These are phyloP conservation scores for Ophiostoma sp. DNA, from an alignment of 2,329 filamentous ascomycete genomes.

Conservation along the genomic window DNA sequence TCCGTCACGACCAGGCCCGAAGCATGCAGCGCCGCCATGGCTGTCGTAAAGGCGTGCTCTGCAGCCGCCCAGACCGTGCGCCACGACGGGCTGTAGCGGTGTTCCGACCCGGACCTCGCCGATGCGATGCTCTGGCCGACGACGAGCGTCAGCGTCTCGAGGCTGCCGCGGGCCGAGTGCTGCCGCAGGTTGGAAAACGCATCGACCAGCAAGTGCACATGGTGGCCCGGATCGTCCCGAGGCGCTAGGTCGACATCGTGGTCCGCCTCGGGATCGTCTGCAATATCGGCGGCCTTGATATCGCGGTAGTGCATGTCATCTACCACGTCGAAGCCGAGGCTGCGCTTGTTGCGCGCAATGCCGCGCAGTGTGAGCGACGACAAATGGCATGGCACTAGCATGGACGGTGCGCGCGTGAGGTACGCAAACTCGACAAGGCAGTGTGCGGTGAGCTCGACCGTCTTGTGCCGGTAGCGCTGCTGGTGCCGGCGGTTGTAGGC, in stretches of 20 bases:
- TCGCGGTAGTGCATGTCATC: too few species aligned
- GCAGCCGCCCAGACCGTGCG: too few species aligned
- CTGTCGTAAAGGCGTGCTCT: neutral
- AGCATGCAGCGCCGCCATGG: neutral
- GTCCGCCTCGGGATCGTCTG: neutral
- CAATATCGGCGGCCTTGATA: too few species aligned
- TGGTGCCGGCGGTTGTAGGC: neutral
- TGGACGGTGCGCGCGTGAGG: neutral
- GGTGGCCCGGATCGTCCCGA: neutral
- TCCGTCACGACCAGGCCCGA: neutral
- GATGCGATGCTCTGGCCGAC: neutral
- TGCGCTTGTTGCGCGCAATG: neutral
- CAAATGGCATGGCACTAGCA: neutral
- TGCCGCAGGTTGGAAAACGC: neutral
- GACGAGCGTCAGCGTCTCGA: neutral
- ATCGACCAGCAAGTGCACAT: neutral
- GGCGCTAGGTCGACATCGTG: neutral
- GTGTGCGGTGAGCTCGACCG: neutral
- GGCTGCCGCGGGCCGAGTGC: neutral
- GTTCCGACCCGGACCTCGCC: too few species aligned
- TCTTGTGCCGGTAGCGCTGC: neutral
- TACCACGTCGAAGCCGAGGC: too few species aligned
- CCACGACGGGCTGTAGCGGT: too few species aligned
- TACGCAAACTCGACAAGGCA: neutral
- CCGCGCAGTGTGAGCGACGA: neutral